A percentile compares a stretch with the other conserved stretches of the same genome.
Evolutionary conservation across 108 stramenopile species (phyloP).

Genomic region (Thalassiosira profunda): DNA sequence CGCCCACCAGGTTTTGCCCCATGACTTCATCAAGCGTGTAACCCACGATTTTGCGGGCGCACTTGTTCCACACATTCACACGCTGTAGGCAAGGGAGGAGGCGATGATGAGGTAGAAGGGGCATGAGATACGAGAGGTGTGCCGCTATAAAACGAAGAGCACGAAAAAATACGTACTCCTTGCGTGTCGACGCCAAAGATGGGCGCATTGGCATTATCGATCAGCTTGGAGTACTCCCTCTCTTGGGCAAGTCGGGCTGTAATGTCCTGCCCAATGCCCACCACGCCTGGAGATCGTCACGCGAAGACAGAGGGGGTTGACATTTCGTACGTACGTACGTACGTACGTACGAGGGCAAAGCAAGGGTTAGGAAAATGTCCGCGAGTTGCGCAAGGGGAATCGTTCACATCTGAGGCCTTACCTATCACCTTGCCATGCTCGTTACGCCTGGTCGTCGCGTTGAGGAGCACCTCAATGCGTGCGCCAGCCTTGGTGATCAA

Average conservation of each 20-base stretch:
- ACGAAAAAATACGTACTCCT: no score
- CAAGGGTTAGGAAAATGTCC: no score
- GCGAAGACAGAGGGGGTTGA: no score
- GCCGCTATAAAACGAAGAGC: no score
- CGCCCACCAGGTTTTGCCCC: conserved; percentile 1
- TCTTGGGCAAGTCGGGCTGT: conserved; percentile 25
- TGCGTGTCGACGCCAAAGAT: conserved; percentile 79
- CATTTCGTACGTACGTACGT: no score
- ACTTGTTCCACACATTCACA: conserved; percentile 68
- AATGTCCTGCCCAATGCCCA: conserved; percentile 49
- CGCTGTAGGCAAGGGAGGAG: neutral
- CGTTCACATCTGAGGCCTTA: no score
- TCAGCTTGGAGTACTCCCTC: conserved; percentile 48
- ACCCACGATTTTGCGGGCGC: conserved; percentile 34
- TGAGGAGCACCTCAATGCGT: conserved; percentile 49
- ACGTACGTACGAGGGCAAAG: no score
- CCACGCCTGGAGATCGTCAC: no score
- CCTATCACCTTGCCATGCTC: conserved; percentile 61
- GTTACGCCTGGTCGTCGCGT: conserved; percentile 71
- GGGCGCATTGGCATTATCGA: conserved; percentile 77
- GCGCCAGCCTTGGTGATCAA: conserved; percentile 23
- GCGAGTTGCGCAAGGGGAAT: no score
- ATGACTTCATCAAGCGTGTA: conserved; percentile 36
- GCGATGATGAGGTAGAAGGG: neutral
- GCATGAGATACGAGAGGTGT: conserved; percentile 14